A percentile compares a stretch with the other conserved stretches of the same genome.
Evolutionary conservation across 257 asterid species (phyloP).

Genomic region (Rehmannia glutinosa): DNA sequence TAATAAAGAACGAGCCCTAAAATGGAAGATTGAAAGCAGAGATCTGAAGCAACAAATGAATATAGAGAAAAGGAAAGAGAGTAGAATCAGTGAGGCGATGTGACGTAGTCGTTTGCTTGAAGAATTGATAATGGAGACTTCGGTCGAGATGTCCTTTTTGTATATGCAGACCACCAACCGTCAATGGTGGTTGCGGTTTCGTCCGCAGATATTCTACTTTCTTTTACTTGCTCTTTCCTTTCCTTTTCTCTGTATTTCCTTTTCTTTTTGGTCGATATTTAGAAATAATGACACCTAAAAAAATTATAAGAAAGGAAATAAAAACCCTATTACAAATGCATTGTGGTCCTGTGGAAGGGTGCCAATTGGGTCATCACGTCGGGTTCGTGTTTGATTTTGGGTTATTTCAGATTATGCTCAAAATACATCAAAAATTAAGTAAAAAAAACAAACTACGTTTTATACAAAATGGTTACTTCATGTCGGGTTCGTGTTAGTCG

Average conservation of each 20-base stretch:
- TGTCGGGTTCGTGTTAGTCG: too few relatives aligned
- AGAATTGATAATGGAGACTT: conserved; percentile 28
- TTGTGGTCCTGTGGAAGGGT: too few relatives aligned
- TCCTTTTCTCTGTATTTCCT: background rate
- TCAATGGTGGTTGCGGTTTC: conserved; percentile 31
- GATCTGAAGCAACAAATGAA: conserved; percentile 50
- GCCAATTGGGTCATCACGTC: too few relatives aligned
- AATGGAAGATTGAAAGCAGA: conserved; percentile 23
- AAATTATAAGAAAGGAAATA: too few relatives aligned
- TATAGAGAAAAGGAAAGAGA: conserved; percentile 7
- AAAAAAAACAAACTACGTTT: too few relatives aligned
- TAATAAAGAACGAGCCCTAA: conserved; percentile 3
- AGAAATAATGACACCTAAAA: too few relatives aligned
- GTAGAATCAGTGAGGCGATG: conserved; percentile 15
- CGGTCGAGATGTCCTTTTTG: conserved; percentile 23
- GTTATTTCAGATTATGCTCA: too few relatives aligned
- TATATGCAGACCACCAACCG: conserved; percentile 34
- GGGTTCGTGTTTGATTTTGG: too few relatives aligned
- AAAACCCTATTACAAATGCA: too few relatives aligned
- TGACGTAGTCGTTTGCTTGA: conserved; percentile 62
- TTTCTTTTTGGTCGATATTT: too few relatives aligned
- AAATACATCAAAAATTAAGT: too few relatives aligned
- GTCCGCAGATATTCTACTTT: background rate
- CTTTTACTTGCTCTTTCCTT: background rate
- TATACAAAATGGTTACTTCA: too few relatives aligned